Percentiles rank a stretch among this genome's conserved stretches.
These are phyloP conservation scores for Penicillium subrubescens DNA, from an alignment of 495 filamentous ascomycete species.

Conservation along the genomic window DNA sequence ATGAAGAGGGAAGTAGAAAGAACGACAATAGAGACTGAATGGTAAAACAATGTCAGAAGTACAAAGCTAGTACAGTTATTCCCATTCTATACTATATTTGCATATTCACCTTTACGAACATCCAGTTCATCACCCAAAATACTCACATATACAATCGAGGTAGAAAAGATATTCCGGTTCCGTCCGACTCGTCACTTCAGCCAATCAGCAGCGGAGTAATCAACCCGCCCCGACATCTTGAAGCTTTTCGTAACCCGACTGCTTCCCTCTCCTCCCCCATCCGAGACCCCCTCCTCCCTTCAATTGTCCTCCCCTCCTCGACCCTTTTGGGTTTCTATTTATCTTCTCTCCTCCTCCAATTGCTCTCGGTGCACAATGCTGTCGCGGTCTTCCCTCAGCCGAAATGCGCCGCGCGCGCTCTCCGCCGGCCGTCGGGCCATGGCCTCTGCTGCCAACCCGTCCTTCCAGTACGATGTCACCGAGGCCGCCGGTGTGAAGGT, in stretches of 20 bases:
- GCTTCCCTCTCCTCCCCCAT: conserved; percentile 31
- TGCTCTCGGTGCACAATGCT: conserved; percentile 67
- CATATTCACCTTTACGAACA: background rate
- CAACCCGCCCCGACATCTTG: conserved; percentile 47
- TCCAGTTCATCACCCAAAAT: background rate
- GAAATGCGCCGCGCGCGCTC: conserved; percentile 75
- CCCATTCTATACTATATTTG: background rate
- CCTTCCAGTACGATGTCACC: conserved; percentile 84
- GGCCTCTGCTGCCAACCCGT: conserved; percentile 77
- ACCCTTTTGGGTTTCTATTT: conserved; percentile 37
- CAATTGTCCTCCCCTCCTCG: conserved; percentile 45
- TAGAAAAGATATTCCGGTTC: conserved; percentile 47
- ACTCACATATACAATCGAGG: background rate
- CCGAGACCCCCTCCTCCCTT: conserved; percentile 26
- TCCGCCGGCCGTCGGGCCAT: conserved; percentile 66
- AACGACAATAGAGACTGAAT: background rate
- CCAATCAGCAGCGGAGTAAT: conserved; percentile 49
- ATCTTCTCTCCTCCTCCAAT: conserved; percentile 32
- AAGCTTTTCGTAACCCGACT: conserved; percentile 52
- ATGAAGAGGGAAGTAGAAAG: background rate
- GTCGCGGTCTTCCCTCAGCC: conserved; percentile 76
- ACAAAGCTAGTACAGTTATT: background rate
- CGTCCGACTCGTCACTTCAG: conserved; percentile 43
- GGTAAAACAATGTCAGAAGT: background rate
- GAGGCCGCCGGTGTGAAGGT: conserved; percentile 87